phyloP scores from a whole-genome alignment of 2,329 filamentous ascomycete species.

The Scytalidium lignicola region DNA sequence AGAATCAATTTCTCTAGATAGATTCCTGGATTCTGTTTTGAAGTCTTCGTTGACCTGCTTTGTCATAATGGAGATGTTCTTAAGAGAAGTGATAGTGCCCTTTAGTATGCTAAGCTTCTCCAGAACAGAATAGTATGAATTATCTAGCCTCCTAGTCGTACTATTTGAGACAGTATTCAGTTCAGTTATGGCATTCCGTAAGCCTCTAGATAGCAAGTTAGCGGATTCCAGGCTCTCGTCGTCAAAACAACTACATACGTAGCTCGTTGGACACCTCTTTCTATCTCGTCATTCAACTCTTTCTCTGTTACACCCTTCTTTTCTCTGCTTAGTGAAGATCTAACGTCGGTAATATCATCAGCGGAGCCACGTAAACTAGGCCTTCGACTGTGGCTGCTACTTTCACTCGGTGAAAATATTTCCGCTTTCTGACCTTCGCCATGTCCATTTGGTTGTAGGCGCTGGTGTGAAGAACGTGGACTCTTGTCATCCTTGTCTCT shows the following conservation, averaged over 20 bases:
- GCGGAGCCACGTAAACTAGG: slow-evolving; percentile 33
- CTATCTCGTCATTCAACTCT: slow-evolving; percentile 36
- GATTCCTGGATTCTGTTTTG: slow-evolving; percentile 49
- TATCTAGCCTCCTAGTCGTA: slow-evolving; percentile 63
- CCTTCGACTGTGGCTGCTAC: slow-evolving; percentile 38
- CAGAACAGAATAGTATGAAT: slow-evolving; percentile 68
- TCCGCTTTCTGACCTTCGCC: slow-evolving; percentile 28
- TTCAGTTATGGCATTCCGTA: slow-evolving; percentile 46
- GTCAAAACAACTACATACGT: slow-evolving; percentile 30
- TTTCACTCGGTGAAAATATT: slow-evolving; percentile 38
- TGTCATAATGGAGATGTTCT: slow-evolving; percentile 60
- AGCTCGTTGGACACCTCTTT: slow-evolving; percentile 33
- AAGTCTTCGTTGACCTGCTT: slow-evolving; percentile 55
- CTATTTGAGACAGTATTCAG: slow-evolving; percentile 56
- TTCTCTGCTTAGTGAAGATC: slow-evolving; percentile 2
- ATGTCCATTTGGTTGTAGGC: slow-evolving; percentile 8
- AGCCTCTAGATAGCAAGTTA: slow-evolving; percentile 33
- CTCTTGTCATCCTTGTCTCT: slow-evolving; percentile 27
- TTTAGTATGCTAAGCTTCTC: slow-evolving; percentile 63
- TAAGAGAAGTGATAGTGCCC: slow-evolving; percentile 57
- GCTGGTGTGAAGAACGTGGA: slow-evolving; percentile 13
- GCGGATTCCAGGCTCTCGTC: slow-evolving; percentile 3
- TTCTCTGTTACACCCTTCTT: slow-evolving; percentile 31
- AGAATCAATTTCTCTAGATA: slow-evolving; percentile 52
- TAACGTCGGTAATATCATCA: slow-evolving; percentile 3